Percentiles rank a stretch among this genome's conserved stretches.
Evolutionary conservation across 257 asterid species (phyloP).

Genomic region (Solanum peruvianum): DNA sequence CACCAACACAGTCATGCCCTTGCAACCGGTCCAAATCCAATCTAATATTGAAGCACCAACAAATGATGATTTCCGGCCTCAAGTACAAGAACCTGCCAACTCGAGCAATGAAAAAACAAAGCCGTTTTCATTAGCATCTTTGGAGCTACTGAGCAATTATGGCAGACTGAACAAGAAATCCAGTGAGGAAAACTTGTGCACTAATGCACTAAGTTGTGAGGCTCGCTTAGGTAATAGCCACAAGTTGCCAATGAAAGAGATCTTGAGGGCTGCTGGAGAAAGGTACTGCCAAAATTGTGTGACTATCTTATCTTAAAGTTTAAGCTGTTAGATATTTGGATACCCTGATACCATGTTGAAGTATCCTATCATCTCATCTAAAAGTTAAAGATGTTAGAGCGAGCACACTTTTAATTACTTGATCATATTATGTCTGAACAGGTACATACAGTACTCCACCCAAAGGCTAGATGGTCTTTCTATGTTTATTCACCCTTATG

Average conservation of each 20-base stretch:
- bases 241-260: slow-evolving; percentile 32
- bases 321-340: not conserved
- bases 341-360: not conserved
- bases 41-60: not conserved
- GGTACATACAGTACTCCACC: slow-evolving; percentile 42
- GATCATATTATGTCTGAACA: not conserved
- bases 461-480: slow-evolving; percentile 35
- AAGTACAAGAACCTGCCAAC: slow-evolving; percentile 4
- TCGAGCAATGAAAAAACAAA: slow-evolving; percentile 2
- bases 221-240: not conserved
- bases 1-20: not conserved
- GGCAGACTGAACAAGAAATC: slow-evolving; percentile 16
- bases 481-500: slow-evolving; percentile 42
- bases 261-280: slow-evolving; percentile 45
- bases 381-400: not conserved
- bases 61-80: not conserved
- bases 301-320: not conserved
- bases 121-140: slow-evolving; percentile 18
- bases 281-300: not conserved
- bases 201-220: not conserved
- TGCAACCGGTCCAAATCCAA: not conserved
- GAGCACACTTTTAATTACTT: not conserved
- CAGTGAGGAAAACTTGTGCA: not conserved
- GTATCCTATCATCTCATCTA: not conserved
- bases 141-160: slow-evolving; percentile 20